Evolutionary conservation across 495 filamentous ascomycete genomes (phyloP).

Genomic region (Hyaloscypha finlandica): DNA sequence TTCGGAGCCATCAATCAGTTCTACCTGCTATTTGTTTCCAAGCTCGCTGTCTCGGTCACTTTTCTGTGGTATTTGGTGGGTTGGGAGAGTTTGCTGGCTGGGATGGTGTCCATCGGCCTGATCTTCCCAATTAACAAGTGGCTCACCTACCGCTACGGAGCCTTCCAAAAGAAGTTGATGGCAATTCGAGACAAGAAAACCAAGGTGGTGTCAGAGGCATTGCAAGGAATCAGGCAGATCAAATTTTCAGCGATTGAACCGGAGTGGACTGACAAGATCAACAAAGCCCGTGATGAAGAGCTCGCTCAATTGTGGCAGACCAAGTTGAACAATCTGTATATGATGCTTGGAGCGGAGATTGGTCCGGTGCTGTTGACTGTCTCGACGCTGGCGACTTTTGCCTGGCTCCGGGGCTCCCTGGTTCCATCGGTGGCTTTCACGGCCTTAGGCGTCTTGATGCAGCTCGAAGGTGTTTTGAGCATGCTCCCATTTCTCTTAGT

Average conservation of each 20-base stretch:
- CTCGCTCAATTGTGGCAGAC: conserved; percentile 26
- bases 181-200: conserved; percentile 33
- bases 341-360: conserved; percentile 22
- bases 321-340: conserved; percentile 21
- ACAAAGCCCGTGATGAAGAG: conserved; percentile 28
- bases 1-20: conserved; percentile 64
- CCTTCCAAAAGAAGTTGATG: conserved; percentile 35
- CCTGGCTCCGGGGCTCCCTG: conserved; percentile 26
- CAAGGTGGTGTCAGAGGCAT: conserved; percentile 31
- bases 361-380: conserved; percentile 30
- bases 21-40: conserved; percentile 64
- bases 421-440: conserved; percentile 38
- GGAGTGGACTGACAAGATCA: conserved; percentile 34
- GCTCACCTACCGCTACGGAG: conserved; percentile 23
- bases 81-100: conserved; percentile 26
- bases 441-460: conserved; percentile 31
- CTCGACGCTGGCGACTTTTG: conserved; percentile 28
- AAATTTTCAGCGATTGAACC: conserved; percentile 38
- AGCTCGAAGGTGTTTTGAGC: conserved; percentile 25
- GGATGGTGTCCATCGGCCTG: conserved; percentile 15
- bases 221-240: conserved; percentile 40
- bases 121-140: conserved; percentile 28
- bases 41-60: conserved; percentile 40
- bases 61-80: conserved; percentile 28
- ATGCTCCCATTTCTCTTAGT: conserved; percentile 32